A percentile compares a stretch with the other conserved stretches of the same genome.
phyloP scores from a whole-genome alignment of 1,139 yeast species.

The Hansenula sp. region DNA sequence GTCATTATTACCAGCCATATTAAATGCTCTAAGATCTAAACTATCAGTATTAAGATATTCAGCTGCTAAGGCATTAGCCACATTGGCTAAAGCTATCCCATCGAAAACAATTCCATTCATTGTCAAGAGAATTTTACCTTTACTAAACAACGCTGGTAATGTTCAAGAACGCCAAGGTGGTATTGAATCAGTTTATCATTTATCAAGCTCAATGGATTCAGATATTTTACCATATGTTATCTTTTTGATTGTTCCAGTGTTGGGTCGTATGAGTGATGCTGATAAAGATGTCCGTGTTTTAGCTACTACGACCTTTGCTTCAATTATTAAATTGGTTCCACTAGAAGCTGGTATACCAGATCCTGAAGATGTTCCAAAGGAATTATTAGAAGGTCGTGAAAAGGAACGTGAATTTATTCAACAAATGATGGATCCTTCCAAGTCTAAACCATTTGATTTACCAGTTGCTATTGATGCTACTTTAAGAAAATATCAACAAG shows the following conservation, averaged over 20 bases:
- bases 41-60: conserved; percentile 85
- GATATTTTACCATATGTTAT: conserved; percentile 92
- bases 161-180: conserved; percentile 88
- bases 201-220: conserved; percentile 82
- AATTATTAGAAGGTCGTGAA: conserved; percentile 83
- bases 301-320: conserved; percentile 96
- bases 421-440: conserved; percentile 98
- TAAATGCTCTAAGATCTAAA: conserved; percentile 62
- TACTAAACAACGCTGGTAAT: conserved; percentile 76
- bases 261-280: conserved; percentile 98
- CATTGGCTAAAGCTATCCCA: conserved; percentile 72
- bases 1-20: conserved; percentile 42
- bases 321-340: conserved; percentile 92
- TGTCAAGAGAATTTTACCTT: conserved; percentile 75
- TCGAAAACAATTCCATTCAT: conserved; percentile 72
- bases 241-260: conserved; percentile 89
- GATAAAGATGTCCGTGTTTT: conserved; percentile 84
- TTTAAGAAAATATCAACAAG: conserved; percentile 92
- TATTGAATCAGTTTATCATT: conserved; percentile 84
- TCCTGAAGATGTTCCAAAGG: conserved; percentile 88
- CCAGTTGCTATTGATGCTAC: conserved; percentile 95
- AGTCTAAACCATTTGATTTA: conserved; percentile 79
- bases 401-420: conserved; percentile 91
- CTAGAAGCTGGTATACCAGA: conserved; percentile 97
- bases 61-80: conserved; percentile 86